These are phyloP conservation scores for Tricholoma hemisulphureum DNA, from an alignment of 768 basidiomycete genomes.

Conservation along the genomic window DNA sequence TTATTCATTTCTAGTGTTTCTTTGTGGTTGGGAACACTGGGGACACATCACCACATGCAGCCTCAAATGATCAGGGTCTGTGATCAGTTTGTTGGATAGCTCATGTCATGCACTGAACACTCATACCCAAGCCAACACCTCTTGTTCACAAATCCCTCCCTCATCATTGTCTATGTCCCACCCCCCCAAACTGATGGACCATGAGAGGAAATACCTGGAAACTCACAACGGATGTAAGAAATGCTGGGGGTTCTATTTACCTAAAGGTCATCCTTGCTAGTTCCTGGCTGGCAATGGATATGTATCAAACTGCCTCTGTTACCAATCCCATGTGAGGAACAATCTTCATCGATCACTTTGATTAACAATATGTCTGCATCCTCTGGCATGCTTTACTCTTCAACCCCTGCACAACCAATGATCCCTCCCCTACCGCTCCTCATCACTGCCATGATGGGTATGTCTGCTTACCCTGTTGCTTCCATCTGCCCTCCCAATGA, in stretches of 20 bases:
- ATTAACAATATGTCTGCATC: neutral
- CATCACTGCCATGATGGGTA: neutral
- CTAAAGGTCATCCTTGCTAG: neutral
- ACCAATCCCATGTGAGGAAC: neutral
- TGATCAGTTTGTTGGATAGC: neutral
- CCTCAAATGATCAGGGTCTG: neutral
- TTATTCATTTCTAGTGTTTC: no score
- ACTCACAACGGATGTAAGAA: neutral
- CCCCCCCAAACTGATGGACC: neutral
- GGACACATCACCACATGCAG: no score
- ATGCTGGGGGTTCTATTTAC: neutral
- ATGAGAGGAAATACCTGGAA: neutral
- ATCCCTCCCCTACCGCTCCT: neutral
- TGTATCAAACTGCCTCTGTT: neutral
- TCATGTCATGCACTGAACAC: neutral
- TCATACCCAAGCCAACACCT: no score
- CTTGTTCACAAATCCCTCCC: neutral
- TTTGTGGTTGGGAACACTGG: no score
- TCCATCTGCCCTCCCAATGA: neutral
- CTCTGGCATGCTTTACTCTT: neutral
- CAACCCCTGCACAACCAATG: neutral
- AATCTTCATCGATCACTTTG: neutral
- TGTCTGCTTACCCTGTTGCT: neutral
- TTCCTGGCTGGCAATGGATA: neutral
- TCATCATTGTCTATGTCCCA: neutral